phyloP scores from a whole-genome alignment of 495 filamentous ascomycete species.

The Opeltia flavorubescens region DNA sequence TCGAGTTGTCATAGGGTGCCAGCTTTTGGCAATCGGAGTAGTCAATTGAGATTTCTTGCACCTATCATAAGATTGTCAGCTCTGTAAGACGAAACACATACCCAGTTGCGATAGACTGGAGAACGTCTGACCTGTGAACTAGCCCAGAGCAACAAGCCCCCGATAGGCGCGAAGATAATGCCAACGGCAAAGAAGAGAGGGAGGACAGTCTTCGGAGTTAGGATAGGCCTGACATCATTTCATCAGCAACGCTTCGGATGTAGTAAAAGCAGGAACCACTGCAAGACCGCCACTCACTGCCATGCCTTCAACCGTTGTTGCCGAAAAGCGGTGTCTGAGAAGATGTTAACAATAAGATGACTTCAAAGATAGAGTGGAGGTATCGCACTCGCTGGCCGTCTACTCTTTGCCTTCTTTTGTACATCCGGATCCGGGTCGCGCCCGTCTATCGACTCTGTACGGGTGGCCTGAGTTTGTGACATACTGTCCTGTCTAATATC shows the following conservation, averaged over 20 bases:
- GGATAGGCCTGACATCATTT: conserved; percentile 52
- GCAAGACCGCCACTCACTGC: conserved; percentile 55
- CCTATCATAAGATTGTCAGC: conserved; percentile 30
- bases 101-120: background rate
- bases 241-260: background rate
- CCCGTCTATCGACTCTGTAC: conserved; percentile 34
- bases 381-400: conserved; percentile 66
- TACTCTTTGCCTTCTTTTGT: conserved; percentile 70
- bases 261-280: background rate
- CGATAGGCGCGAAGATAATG: conserved; percentile 77
- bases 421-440: conserved; percentile 32
- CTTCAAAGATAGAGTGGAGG: conserved; percentile 5
- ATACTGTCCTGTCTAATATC: conserved; percentile 17
- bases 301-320: conserved; percentile 89
- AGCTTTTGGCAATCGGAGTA: conserved; percentile 60
- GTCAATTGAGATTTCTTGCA: conserved; percentile 81
- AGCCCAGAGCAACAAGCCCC: conserved; percentile 70
- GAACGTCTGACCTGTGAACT: conserved; percentile 46
- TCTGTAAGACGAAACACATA: too few species aligned
- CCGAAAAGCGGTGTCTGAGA: conserved; percentile 73
- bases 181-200: conserved; percentile 81
- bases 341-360: background rate
- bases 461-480: conserved; percentile 32
- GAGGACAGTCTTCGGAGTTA: conserved; percentile 84
- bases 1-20: conserved; percentile 26